Conservation (phyloP, 371 early-diverging fungal species). For the Coemansia sp. region DNA sequence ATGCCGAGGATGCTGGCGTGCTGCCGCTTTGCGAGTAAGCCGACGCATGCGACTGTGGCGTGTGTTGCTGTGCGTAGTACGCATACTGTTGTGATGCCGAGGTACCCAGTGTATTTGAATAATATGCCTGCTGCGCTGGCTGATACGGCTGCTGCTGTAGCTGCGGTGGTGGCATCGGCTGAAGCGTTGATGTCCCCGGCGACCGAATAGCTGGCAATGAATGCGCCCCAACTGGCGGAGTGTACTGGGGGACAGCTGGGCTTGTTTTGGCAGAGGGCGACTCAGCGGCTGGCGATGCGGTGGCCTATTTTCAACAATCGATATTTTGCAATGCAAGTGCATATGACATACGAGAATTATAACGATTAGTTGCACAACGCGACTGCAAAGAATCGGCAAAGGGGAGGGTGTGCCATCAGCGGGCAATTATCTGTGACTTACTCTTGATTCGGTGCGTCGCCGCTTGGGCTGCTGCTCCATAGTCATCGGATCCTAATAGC, state of each 20-base stretch:
- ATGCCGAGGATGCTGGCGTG: not conserved
- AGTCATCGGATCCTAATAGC: constrained; percentile 42
- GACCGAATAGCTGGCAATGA: constrained; percentile 40
- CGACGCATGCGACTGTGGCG: constrained; percentile 10
- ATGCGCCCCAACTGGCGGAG: constrained; percentile 29
- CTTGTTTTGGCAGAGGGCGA: constrained; percentile 28
- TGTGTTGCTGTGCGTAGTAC: constrained; percentile 15
- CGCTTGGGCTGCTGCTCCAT: constrained; percentile 48
- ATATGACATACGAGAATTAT: not conserved
- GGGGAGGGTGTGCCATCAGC: not conserved
- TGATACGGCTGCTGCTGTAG: constrained; percentile 11
- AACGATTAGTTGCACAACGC: not conserved
- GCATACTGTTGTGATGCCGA: constrained; percentile 9
- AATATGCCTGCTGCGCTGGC: constrained; percentile 11
- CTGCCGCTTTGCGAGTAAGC: constrained; percentile 4
- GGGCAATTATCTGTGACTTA: constrained; percentile 15
- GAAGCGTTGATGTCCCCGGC: constrained; percentile 9
- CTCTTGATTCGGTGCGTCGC: constrained; percentile 49
- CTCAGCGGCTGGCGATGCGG: constrained; percentile 30
- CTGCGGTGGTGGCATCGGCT: constrained; percentile 12
- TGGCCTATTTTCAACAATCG: constrained; percentile 22
- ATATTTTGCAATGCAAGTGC: not conserved
- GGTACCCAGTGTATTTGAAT: constrained; percentile 17
- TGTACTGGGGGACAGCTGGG: constrained; percentile 19
- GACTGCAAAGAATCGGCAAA: not conserved